phyloP scores from a whole-genome alignment of 1,284 basidiomycete species.

The Afroboletus lepidellus region DNA sequence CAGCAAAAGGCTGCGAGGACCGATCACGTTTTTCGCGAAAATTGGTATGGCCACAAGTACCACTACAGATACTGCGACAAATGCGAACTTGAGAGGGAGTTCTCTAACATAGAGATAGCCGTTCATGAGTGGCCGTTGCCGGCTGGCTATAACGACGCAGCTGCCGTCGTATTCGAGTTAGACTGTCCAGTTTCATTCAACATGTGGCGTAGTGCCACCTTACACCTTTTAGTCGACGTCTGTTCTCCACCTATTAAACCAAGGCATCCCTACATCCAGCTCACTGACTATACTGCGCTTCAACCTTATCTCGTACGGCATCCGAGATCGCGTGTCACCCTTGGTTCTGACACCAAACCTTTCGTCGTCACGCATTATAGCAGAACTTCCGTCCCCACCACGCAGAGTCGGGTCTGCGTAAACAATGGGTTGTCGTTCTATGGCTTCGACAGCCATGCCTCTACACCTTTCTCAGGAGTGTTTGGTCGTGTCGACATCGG shows the following conservation, averaged over 20 bases:
- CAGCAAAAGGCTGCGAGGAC: not conserved
- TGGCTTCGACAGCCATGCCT: conserved; percentile 16
- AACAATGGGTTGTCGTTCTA: conserved; percentile 36
- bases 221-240: conserved; percentile 36
- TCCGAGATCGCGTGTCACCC: conserved; percentile 29
- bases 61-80: conserved; percentile 26
- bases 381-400: conserved; percentile 26
- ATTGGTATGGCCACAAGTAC: not conserved
- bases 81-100: conserved; percentile 32
- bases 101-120: conserved; percentile 31
- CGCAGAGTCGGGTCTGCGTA: conserved; percentile 28
- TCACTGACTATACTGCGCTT: conserved; percentile 12
- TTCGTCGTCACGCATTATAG: conserved; percentile 41
- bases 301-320: conserved; percentile 10
- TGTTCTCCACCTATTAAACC: conserved; percentile 15
- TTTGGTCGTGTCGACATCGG: conserved; percentile 18
- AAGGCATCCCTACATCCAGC: conserved; percentile 10
- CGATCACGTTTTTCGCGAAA: conserved; percentile 3
- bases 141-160: conserved; percentile 15
- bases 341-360: conserved; percentile 43
- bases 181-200: conserved; percentile 39
- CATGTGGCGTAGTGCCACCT: conserved; percentile 46
- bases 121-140: conserved; percentile 55
- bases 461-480: conserved; percentile 8
- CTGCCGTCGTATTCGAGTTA: conserved; percentile 46